phyloP scores from a whole-genome alignment of 148 eudicot genomes.

The Linanthus parryae region DNA sequence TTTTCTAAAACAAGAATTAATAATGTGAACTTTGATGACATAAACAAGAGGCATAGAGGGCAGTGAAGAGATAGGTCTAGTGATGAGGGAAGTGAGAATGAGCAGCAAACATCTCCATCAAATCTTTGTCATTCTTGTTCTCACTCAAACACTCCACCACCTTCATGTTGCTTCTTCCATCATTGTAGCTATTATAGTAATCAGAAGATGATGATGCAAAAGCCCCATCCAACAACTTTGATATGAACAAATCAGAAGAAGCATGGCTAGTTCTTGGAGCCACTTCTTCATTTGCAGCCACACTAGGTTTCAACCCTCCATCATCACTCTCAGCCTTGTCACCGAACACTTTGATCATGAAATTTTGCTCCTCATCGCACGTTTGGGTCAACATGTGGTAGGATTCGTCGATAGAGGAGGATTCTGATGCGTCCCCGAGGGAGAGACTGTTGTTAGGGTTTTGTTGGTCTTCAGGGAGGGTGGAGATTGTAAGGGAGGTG shows the following conservation, averaged over 20 bases:
- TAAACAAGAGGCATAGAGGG: no score
- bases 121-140: slow-evolving; percentile 45
- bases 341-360: slow-evolving; percentile 35
- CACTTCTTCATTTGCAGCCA: slow-evolving; percentile 5
- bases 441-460: slow-evolving; percentile 1
- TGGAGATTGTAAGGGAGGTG: slow-evolving; percentile 12
- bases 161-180: no score
- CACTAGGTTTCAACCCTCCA: not conserved
- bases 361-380: slow-evolving; percentile 43
- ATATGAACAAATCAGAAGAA: slow-evolving; percentile 21
- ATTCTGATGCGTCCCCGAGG: slow-evolving; percentile 11
- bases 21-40: no score
- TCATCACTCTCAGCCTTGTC: not conserved
- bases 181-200: slow-evolving; percentile 4
- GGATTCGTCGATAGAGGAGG: slow-evolving; percentile 8
- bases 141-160: slow-evolving; percentile 7
- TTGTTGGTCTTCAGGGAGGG: slow-evolving; percentile 11
- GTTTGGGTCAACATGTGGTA: no score
- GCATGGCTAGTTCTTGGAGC: slow-evolving; percentile 4
- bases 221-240: slow-evolving; percentile 26
- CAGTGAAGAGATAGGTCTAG: no score
- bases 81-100: slow-evolving; percentile 22
- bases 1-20: no score
- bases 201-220: slow-evolving; percentile 1
- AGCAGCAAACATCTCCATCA: slow-evolving; percentile 44